These are phyloP conservation scores for Boletus rex-veris DNA, from an alignment of 768 basidiomycete species.

Conservation along the genomic window DNA sequence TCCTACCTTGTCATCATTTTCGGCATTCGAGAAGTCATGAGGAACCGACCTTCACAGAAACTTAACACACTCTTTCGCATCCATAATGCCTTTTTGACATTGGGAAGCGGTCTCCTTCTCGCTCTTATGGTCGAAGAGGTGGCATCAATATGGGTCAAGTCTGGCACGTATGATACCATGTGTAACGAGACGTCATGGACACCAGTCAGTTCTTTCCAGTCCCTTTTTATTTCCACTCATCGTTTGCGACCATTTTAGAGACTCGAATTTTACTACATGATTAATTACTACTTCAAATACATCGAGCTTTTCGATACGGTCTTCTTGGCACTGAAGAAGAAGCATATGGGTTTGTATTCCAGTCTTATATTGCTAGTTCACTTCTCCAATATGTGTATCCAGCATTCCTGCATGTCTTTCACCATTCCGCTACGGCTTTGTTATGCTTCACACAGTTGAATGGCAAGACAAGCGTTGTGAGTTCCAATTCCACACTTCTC, in stretches of 20 bases:
- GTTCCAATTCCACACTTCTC: slow-evolving; percentile 28
- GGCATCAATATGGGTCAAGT: slow-evolving; percentile 67
- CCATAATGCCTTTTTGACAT: slow-evolving; percentile 87
- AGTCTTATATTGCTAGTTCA: background rate
- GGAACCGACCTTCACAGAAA: slow-evolving; percentile 64
- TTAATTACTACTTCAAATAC: slow-evolving; percentile 99
- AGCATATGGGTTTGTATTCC: slow-evolving; percentile 74
- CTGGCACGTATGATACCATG: slow-evolving; percentile 72
- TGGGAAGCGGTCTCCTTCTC: slow-evolving; percentile 81
- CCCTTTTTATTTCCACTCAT: background rate
- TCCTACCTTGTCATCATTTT: slow-evolving; percentile 90
- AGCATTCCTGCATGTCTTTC: slow-evolving; percentile 99
- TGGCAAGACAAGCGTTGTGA: slow-evolving; percentile 88
- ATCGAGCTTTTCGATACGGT: slow-evolving; percentile 94
- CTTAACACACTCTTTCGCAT: slow-evolving; percentile 82
- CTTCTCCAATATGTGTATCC: slow-evolving; percentile 6
- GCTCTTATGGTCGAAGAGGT: slow-evolving; percentile 92
- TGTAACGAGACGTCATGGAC: slow-evolving; percentile 84
- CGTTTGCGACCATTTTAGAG: slow-evolving; percentile 43
- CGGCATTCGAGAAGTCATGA: slow-evolving; percentile 81
- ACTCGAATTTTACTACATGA: slow-evolving; percentile 95
- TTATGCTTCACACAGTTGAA: slow-evolving; percentile 94
- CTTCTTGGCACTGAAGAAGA: slow-evolving; percentile 98
- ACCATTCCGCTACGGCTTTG: slow-evolving; percentile 96
- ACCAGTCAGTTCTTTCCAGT: slow-evolving; percentile 51